phyloP scores from a whole-genome alignment of 2,329 filamentous ascomycete species.

The Paramyrothecium roridum region DNA sequence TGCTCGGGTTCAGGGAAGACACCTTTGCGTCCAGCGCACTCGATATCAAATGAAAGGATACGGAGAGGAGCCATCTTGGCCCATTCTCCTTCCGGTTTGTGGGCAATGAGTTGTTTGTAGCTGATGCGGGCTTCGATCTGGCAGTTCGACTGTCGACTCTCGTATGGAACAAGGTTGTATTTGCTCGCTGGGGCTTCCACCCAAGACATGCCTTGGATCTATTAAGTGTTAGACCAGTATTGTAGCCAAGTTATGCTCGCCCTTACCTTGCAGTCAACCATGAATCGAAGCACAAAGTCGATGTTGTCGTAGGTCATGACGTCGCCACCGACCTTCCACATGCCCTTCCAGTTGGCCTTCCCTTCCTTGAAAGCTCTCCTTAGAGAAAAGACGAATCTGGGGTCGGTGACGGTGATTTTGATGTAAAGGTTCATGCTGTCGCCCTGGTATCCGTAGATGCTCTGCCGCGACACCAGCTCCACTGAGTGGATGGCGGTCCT shows the following conservation, averaged over 20 bases:
- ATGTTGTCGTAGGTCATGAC: slow-evolving; percentile 95
- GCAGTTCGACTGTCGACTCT: slow-evolving; percentile 81
- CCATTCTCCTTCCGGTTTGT: slow-evolving; percentile 90
- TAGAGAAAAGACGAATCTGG: slow-evolving; percentile 75
- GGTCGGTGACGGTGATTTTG: slow-evolving; percentile 89
- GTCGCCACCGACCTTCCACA: slow-evolving; percentile 71
- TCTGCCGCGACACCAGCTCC: slow-evolving; percentile 79
- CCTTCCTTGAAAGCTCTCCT: slow-evolving; percentile 72
- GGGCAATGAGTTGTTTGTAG: slow-evolving; percentile 80
- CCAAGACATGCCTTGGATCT: slow-evolving; percentile 96
- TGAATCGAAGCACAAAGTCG: slow-evolving; percentile 91
- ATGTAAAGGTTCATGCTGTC: slow-evolving; percentile 89
- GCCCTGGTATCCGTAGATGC: slow-evolving; percentile 90
- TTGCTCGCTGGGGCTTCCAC: slow-evolving; percentile 76
- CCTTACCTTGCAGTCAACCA: slow-evolving; percentile 87
- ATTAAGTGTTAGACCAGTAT: slow-evolving; percentile 11
- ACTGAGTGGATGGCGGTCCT: slow-evolving; percentile 76
- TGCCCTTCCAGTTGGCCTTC: slow-evolving; percentile 80
- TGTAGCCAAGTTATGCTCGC: too few relatives aligned
- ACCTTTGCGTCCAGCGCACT: slow-evolving; percentile 95
- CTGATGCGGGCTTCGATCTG: slow-evolving; percentile 90
- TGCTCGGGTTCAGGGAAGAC: slow-evolving; percentile 91
- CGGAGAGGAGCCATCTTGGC: slow-evolving; percentile 95
- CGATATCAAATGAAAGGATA: slow-evolving; percentile 95
- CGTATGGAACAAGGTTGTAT: slow-evolving; percentile 66